A percentile compares a stretch with the other conserved stretches of the same genome.
Evolutionary conservation across 768 basidiomycete species (phyloP).

Genomic region (Cytidiella melzeri): DNA sequence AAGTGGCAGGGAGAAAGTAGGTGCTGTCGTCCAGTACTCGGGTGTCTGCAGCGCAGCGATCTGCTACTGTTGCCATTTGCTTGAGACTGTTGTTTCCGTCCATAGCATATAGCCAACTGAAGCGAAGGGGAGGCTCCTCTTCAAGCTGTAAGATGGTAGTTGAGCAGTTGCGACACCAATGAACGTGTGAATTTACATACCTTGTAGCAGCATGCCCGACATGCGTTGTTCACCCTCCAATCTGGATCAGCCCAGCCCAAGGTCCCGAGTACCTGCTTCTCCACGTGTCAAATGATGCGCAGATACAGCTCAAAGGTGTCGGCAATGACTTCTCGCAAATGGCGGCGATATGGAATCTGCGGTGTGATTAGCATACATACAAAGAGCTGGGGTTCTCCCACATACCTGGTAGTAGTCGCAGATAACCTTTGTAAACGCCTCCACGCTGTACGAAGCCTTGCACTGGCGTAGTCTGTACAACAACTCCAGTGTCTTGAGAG

Average conservation of each 20-base stretch:
- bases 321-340: slow-evolving; percentile 21
- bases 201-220: slow-evolving; percentile 32
- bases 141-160: slow-evolving; percentile 17
- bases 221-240: too few species aligned
- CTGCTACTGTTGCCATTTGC: slow-evolving; percentile 18
- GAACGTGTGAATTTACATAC: slow-evolving; percentile 11
- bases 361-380: neutral
- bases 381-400: too few species aligned
- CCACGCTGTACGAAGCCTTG: too few species aligned
- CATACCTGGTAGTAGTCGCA: slow-evolving; percentile 14
- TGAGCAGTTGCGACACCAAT: neutral
- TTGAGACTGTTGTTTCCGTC: too few species aligned
- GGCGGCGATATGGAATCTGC: slow-evolving; percentile 20
- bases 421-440: slow-evolving; percentile 15
- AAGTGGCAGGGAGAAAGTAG: too few species aligned
- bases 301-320: slow-evolving; percentile 33
- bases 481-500: slow-evolving; percentile 14
- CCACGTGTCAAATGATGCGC: slow-evolving; percentile 15
- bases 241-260: slow-evolving; percentile 24
- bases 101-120: too few species aligned
- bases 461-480: slow-evolving; percentile 5
- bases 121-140: slow-evolving; percentile 22
- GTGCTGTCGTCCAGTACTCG: slow-evolving; percentile 14
- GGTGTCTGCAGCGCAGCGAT: slow-evolving; percentile 14
- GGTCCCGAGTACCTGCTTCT: slow-evolving; percentile 14